phyloP scores from a whole-genome alignment of 2,329 filamentous ascomycete species.

The Colletotrichum viniferum region DNA sequence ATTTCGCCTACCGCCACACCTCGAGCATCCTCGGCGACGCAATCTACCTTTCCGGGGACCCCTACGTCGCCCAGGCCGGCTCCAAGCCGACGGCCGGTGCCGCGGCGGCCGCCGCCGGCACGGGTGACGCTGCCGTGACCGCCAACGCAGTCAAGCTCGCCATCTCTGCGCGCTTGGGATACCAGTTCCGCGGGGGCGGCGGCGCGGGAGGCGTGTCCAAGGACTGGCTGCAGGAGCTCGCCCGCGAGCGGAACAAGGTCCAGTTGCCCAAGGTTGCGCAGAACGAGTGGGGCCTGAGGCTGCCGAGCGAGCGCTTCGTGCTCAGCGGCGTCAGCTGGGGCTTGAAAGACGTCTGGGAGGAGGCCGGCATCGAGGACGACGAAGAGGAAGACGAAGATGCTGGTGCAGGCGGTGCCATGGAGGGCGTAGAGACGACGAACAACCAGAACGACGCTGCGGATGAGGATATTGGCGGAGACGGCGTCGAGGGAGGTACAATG shows the following conservation, averaged over 20 bases:
- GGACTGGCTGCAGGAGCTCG: slow-evolving; percentile 79
- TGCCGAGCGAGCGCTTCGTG: slow-evolving; percentile 72
- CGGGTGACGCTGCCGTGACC: slow-evolving; percentile 61
- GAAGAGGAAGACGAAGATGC: slow-evolving; percentile 46
- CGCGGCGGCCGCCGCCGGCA: slow-evolving; percentile 47
- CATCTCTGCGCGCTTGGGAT: slow-evolving; percentile 69
- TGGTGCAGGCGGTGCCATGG: slow-evolving; percentile 53
- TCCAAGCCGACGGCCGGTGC: slow-evolving; percentile 56
- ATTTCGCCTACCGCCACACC: slow-evolving; percentile 86
- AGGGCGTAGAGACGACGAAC: slow-evolving; percentile 45
- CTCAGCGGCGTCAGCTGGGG: slow-evolving; percentile 70
- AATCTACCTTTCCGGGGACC: slow-evolving; percentile 70
- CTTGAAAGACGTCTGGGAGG: slow-evolving; percentile 62
- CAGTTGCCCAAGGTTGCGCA: slow-evolving; percentile 66
- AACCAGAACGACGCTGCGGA: slow-evolving; percentile 34
- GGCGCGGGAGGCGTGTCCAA: slow-evolving; percentile 65
- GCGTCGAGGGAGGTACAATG: slow-evolving; percentile 53
- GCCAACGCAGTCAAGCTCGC: slow-evolving; percentile 75
- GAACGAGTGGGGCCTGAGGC: slow-evolving; percentile 70
- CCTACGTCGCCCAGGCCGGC: slow-evolving; percentile 65
- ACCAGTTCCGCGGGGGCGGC: slow-evolving; percentile 67
- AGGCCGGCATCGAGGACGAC: slow-evolving; percentile 42
- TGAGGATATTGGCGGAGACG: slow-evolving; percentile 50
- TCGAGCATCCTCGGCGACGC: slow-evolving; percentile 74
- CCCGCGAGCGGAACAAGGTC: slow-evolving; percentile 71